Percentiles rank a stretch among this genome's conserved stretches.
phyloP scores from a whole-genome alignment of 2,329 filamentous ascomycete species.

The Colletotrichum brevisporum region DNA sequence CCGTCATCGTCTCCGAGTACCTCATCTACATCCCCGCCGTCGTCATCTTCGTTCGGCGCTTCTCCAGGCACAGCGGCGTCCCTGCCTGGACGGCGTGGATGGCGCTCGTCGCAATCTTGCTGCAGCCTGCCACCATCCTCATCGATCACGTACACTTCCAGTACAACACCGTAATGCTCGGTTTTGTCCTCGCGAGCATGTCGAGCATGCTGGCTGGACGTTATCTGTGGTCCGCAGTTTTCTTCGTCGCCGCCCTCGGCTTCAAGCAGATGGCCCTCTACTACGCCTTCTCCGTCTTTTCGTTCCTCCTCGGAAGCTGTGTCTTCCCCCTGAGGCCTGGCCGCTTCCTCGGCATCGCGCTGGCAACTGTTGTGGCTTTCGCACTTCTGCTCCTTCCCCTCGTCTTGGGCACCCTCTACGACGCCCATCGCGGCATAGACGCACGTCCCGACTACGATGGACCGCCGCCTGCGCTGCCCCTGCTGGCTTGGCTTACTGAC shows the following conservation, averaged over 20 bases:
- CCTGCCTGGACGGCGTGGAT: constrained; percentile 87
- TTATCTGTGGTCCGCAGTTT: constrained; percentile 89
- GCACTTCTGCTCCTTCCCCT: constrained; percentile 82
- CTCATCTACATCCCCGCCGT: constrained; percentile 88
- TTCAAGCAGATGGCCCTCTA: constrained; percentile 99
- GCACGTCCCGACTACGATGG: constrained; percentile 69
- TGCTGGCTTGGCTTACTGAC: constrained; percentile 70
- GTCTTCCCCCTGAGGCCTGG: constrained; percentile 80
- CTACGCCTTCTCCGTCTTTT: constrained; percentile 93
- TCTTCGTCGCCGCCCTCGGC: constrained; percentile 93
- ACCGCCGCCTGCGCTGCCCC: constrained; percentile 73
- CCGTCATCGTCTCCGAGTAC: constrained; percentile 92
- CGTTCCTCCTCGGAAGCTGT: constrained; percentile 90
- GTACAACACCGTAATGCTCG: constrained; percentile 99
- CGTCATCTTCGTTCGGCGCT: constrained; percentile 87
- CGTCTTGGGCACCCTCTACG: constrained; percentile 78
- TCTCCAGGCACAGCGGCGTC: constrained; percentile 81
- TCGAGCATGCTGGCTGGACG: constrained; percentile 90
- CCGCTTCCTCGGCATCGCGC: constrained; percentile 81
- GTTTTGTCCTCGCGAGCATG: constrained; percentile 87
- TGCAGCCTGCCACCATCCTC: constrained; percentile 92
- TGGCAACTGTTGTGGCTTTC: constrained; percentile 82
- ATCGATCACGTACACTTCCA: constrained; percentile 98
- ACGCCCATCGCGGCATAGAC: constrained; percentile 75
- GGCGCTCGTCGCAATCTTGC: constrained; percentile 88